phyloP scores from a whole-genome alignment of 768 basidiomycete species.

The Naganishia kalamii region DNA sequence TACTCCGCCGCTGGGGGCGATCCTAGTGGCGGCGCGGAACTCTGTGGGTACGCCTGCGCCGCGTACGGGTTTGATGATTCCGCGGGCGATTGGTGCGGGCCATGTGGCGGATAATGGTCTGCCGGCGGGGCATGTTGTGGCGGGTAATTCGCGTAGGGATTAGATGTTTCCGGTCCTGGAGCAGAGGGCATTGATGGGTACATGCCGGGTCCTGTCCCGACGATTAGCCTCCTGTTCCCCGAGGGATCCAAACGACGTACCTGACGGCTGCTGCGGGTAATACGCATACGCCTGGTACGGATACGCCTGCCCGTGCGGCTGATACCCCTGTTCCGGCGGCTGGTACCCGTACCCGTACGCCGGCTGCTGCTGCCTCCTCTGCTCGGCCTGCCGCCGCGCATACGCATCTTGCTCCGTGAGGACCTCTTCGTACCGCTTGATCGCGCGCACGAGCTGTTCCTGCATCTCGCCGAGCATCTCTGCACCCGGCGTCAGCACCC shows the following conservation, averaged over 20 bases:
- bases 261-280: slow-evolving; percentile 16
- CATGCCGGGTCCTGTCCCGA: slow-evolving; percentile 24
- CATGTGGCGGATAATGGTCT: too few species aligned
- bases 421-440: slow-evolving; percentile 82
- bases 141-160: slow-evolving; percentile 17
- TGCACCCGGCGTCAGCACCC: too few species aligned
- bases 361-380: slow-evolving; percentile 31
- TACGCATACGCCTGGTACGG: slow-evolving; percentile 28
- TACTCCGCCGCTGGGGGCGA: not conserved
- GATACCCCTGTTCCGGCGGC: slow-evolving; percentile 24
- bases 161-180: too few species aligned
- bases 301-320: slow-evolving; percentile 35
- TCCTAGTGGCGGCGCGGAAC: slow-evolving; percentile 15
- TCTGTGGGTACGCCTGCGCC: slow-evolving; percentile 33
- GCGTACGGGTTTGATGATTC: slow-evolving; percentile 26
- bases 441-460: slow-evolving; percentile 82
- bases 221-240: too few species aligned
- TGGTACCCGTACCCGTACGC: not conserved
- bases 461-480: slow-evolving; percentile 91
- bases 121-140: too few species aligned
- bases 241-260: too few species aligned
- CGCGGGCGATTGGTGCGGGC: too few species aligned
- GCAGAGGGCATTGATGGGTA: slow-evolving; percentile 39
- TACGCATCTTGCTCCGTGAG: slow-evolving; percentile 66
- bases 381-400: slow-evolving; percentile 34